Base-by-base conservation (phyloP, 2,329 filamentous ascomycete genomes). In the Colletotrichum sp. region DNA sequence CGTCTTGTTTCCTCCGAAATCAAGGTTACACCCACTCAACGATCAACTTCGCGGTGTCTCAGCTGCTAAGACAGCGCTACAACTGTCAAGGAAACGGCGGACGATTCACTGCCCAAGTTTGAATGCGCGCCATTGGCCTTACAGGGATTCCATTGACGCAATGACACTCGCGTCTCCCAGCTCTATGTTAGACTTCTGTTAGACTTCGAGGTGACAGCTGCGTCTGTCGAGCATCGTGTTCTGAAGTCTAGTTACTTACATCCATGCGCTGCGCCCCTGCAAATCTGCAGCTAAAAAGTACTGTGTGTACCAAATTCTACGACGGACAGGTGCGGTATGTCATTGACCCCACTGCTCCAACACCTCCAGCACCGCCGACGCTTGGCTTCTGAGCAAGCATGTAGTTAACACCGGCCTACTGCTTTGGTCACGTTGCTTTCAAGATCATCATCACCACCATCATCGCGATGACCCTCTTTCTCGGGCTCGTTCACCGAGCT, bases 341-440 rank as follows among this genome's bases (percentile, higher is more conserved):
- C 43, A 52, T 1, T 21, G 43, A 0, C 43, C 9, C 43, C 43
- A 52, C 43, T 13, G 43, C 43, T 24, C 10, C 0, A 21, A 13
- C 0, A 8, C 43, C 43, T 52, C 43, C n/a, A 21, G 43, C 43
- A 52, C 43, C 10, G 43, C 43, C 43, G 6, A 52, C 43, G 6
- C 43, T 52, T 3, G n/a, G 43, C n/a, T 52, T 52, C 43, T 21
- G 43, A 43, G 38, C 18, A 43, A 43, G 18, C 38, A n/a, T 21
- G 6, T 2, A 52, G 0, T 52, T 52, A 0, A 52, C 8, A 1
- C n/a, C n/a, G n/a, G n/a, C n/a, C 43, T 1, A 52, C 0, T 24
- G n/a, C 43, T 52, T 21, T 8, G 12, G 43, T 52, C 43, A 21
- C 43, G n/a, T 21, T 21, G 43, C 43, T 3, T 48, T 48, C 43